Evolutionary conservation across 352 stramenopile species (phyloP).

Genomic region (Phytophthora pisi): DNA sequence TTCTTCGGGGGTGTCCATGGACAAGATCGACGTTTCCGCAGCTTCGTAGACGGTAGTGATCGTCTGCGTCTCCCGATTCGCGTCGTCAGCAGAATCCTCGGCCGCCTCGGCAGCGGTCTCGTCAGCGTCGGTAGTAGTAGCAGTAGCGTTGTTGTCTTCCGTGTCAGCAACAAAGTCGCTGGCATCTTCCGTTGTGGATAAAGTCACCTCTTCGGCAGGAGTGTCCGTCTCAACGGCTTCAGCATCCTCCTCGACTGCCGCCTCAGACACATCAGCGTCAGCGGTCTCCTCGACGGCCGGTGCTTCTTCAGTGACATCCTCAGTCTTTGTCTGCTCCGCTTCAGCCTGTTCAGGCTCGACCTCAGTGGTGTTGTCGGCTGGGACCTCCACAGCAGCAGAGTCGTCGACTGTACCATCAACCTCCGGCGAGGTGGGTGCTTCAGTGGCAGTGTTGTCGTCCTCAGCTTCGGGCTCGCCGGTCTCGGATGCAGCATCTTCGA

Average conservation of each 20-base stretch:
- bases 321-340: neutral
- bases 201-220: neutral
- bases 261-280: neutral
- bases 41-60: conserved; percentile 17
- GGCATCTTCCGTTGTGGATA: neutral
- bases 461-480: neutral
- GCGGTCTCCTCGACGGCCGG: neutral
- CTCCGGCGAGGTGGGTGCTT: too few species aligned
- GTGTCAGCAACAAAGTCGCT: conserved; percentile 1
- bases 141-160: conserved; percentile 7
- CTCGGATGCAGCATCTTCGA: neutral
- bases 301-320: neutral
- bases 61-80: conserved; percentile 11
- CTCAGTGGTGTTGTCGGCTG: neutral
- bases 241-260: neutral
- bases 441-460: too few species aligned
- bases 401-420: too few species aligned
- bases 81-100: conserved; percentile 2
- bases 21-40: conserved; percentile 14
- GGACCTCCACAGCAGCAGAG: too few species aligned
- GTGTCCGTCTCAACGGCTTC: conserved; percentile 4
- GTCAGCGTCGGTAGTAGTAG: conserved; percentile 2
- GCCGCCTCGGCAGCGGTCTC: neutral
- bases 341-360: neutral
- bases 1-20: neutral